Conservation (phyloP, 2,329 filamentous ascomycete genomes). For the Emergomyces africanus region DNA sequence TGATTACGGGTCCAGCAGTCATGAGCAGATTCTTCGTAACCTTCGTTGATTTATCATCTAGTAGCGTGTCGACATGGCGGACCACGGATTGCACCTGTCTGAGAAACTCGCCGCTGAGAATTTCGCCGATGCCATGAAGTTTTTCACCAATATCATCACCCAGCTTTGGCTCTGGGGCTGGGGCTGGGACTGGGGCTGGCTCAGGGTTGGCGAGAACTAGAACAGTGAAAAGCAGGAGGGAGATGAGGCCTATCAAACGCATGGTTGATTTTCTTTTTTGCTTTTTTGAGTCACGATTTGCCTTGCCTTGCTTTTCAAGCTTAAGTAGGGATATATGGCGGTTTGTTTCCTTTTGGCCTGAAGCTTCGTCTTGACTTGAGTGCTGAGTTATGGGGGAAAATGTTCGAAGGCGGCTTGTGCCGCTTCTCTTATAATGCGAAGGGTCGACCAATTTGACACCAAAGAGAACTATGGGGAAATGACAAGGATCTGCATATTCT, state of each 20-base stretch:
- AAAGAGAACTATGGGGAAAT: not conserved
- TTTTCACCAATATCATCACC: not conserved
- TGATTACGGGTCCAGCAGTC: not conserved
- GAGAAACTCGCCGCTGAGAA: not conserved
- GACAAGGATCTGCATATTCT: not conserved
- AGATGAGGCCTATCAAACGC: not conserved
- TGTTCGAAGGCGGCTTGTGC: not conserved
- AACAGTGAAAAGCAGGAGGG: not conserved
- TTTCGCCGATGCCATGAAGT: not conserved
- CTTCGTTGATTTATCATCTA: not conserved
- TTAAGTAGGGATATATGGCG: not conserved
- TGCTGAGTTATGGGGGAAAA: not conserved
- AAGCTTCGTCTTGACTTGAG: not conserved
- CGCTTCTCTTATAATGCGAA: not conserved
- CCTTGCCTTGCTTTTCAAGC: not conserved
- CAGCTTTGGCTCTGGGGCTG: not conserved
- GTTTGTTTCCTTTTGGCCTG: not conserved
- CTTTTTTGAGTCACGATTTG: not conserved
- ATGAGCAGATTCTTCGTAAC: not conserved
- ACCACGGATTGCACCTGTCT: not conserved
- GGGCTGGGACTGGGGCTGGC: not conserved
- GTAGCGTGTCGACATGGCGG: not conserved
- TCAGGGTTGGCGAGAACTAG: not conserved
- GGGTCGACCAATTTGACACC: not conserved
- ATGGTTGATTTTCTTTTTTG: not conserved